These are phyloP conservation scores for Akanthomyces lecanii DNA, from an alignment of 2,329 filamentous ascomycete species.

Conservation along the genomic window DNA sequence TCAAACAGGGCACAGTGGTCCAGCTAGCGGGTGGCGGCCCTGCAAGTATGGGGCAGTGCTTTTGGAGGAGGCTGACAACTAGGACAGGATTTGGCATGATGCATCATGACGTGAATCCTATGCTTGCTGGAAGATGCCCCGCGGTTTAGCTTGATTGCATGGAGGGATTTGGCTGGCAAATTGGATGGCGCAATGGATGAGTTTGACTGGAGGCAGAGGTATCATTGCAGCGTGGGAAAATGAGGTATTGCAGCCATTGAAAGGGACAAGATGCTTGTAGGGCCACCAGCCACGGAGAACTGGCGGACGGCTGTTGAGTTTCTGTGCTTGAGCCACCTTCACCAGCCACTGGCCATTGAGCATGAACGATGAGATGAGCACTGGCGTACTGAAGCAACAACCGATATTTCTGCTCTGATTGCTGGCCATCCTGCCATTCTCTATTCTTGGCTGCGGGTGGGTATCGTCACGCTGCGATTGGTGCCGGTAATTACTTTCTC, in stretches of 20 bases:
- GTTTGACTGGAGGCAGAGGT: not conserved
- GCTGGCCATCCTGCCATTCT: not conserved
- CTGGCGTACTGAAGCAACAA: not conserved
- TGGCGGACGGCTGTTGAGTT: not conserved
- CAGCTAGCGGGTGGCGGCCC: not conserved
- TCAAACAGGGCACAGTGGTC: not conserved
- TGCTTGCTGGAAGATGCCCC: not conserved
- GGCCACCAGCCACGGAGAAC: not conserved
- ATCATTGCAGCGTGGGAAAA: not conserved
- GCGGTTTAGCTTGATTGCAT: not conserved
- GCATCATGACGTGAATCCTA: not conserved
- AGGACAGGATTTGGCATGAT: not conserved
- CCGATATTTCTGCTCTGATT: not conserved
- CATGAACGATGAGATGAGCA: not conserved
- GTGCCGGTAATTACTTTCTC: not conserved
- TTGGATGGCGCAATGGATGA: not conserved
- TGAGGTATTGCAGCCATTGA: not conserved
- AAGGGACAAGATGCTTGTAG: not conserved
- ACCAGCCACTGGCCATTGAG: constrained; percentile 1
- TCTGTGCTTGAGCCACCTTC: not conserved
- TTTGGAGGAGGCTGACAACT: not conserved
- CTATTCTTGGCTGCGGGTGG: not conserved
- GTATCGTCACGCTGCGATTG: not conserved
- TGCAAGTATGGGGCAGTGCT: not conserved
- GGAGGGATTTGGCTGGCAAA: not conserved